Conservation (phyloP, 2,329 filamentous ascomycete genomes). For the Cladosporium sp. region DNA sequence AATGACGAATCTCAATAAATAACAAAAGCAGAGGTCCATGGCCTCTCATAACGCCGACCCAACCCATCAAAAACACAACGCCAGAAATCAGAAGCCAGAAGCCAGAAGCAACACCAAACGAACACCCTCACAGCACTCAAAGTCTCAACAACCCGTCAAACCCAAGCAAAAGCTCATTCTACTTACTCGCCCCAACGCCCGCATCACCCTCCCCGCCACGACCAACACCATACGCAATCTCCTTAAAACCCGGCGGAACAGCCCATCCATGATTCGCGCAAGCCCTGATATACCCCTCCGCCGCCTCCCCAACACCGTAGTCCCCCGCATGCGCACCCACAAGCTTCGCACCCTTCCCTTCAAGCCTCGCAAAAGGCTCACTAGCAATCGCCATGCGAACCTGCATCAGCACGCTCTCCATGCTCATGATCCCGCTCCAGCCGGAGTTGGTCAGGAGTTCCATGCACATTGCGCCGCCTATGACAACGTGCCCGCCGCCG, state of each 20-base stretch:
- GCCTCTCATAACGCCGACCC: no score
- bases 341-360: constrained; percentile 19
- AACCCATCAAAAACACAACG: no score
- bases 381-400: constrained; percentile 70
- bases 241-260: constrained; percentile 58
- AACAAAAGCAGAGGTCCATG: neutral
- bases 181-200: neutral
- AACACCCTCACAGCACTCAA: no score
- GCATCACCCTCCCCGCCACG: neutral
- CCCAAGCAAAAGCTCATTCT: neutral
- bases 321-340: constrained; percentile 13
- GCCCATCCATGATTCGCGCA: constrained; percentile 68
- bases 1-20: no score
- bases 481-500: constrained; percentile 81
- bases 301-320: constrained; percentile 66
- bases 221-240: constrained; percentile 37
- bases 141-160: no score
- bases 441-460: constrained; percentile 70
- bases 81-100: no score
- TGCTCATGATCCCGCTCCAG: constrained; percentile 67
- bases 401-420: constrained; percentile 77
- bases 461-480: constrained; percentile 79
- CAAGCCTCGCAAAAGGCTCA: constrained; percentile 72
- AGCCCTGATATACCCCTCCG: constrained; percentile 67
- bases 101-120: no score